Evolutionary conservation across 768 basidiomycete genomes (phyloP).

Genomic region (Rhodotorula paludigena): DNA sequence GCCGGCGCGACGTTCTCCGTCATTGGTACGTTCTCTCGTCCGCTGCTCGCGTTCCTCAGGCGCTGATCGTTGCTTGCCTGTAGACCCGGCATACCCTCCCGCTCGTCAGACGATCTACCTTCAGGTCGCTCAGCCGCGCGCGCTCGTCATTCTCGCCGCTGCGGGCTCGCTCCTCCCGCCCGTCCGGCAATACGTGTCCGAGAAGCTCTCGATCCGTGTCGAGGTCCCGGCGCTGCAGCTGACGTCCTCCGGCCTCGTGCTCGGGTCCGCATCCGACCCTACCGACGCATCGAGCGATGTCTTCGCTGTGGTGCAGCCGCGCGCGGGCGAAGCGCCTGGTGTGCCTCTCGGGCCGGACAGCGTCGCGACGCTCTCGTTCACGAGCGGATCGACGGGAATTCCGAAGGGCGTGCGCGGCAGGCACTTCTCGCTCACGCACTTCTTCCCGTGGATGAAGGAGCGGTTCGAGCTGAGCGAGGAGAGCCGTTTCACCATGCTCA

Average conservation of each 20-base stretch:
- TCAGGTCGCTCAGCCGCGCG: constrained; percentile 84
- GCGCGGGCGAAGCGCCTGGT: constrained; percentile 68
- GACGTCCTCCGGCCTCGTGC: constrained; percentile 58
- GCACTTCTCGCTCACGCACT: constrained; percentile 94
- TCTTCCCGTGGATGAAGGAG: constrained; percentile 99
- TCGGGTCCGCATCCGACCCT: constrained; percentile 56
- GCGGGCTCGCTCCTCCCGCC: constrained; percentile 74
- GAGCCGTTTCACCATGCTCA: constrained; percentile 95
- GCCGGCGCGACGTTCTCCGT: constrained; percentile 95
- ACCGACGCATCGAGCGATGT: constrained; percentile 54
- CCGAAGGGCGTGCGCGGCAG: constrained; percentile 96
- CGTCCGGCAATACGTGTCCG: constrained; percentile 74
- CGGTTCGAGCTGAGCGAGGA: constrained; percentile 66
- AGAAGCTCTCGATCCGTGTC: constrained; percentile 75
- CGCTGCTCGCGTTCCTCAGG: not conserved
- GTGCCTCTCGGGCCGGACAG: constrained; percentile 90
- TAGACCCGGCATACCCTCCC: constrained; percentile 97
- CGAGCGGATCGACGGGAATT: constrained; percentile 93
- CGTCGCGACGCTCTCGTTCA: constrained; percentile 89
- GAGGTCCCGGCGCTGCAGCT: constrained; percentile 87
- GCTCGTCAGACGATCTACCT: constrained; percentile 89
- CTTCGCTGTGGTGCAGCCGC: constrained; percentile 53
- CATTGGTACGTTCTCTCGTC: constrained; percentile 61
- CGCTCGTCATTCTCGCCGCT: constrained; percentile 80
- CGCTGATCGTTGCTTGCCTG: too few relatives aligned